Percentiles rank a stretch among this genome's conserved stretches.
phyloP scores from a whole-genome alignment of 208 protist genomes.

The Leishmania gerbilli region DNA sequence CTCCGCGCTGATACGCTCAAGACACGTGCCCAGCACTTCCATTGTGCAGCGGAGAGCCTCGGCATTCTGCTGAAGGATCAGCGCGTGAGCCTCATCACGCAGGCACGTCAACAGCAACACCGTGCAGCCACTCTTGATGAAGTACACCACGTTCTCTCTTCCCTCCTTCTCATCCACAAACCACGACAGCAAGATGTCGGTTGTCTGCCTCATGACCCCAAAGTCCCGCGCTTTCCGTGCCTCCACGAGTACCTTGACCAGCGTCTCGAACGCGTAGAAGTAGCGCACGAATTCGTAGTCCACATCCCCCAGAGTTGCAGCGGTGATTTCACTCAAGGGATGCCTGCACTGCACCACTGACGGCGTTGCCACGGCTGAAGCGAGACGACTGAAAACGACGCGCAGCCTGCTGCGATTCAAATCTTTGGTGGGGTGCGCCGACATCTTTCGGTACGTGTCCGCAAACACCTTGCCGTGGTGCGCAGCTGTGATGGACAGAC shows the following conservation, averaged over 20 bases:
- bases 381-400: conserved; percentile 55
- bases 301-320: conserved; percentile 39
- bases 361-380: conserved; percentile 21
- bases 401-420: conserved; percentile 77
- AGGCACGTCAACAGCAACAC: conserved; percentile 47
- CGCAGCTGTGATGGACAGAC: conserved; percentile 37
- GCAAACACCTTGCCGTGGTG: conserved; percentile 66
- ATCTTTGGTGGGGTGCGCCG: conserved; percentile 53
- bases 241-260: conserved; percentile 59
- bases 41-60: conserved; percentile 47
- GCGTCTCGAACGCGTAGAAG: conserved; percentile 70
- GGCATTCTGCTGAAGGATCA: conserved; percentile 42
- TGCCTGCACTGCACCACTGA: conserved; percentile 58
- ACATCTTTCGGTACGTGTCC: conserved; percentile 86
- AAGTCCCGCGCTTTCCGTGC: conserved; percentile 62
- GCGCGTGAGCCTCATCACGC: conserved; percentile 58
- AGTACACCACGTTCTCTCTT: conserved; percentile 53
- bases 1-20: conserved; percentile 54
- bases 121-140: conserved; percentile 63
- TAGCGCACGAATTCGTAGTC: conserved; percentile 86
- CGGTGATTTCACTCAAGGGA: conserved; percentile 61
- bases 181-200: conserved; percentile 45
- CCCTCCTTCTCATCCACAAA: conserved; percentile 62
- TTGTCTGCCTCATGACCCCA: conserved; percentile 38
- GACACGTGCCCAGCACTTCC: conserved; percentile 50